Base-by-base conservation (phyloP, 2,329 filamentous ascomycete species). In the Fusarium musae region DNA sequence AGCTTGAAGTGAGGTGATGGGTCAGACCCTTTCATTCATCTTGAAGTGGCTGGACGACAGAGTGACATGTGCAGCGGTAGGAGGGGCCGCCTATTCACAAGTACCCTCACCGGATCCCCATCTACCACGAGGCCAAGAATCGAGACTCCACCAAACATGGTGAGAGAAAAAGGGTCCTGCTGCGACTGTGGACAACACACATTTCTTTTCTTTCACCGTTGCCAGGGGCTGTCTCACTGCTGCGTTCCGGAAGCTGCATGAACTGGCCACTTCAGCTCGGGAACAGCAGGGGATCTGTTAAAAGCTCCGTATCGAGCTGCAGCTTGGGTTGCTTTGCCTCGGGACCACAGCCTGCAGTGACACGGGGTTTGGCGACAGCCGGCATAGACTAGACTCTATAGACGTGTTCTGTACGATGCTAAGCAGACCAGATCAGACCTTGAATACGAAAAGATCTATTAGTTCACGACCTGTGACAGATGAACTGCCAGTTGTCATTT, bases 181-280 rank as follows among this genome's bases (percentile, higher is more conserved):
- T 39, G 57, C 26, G 64, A 57, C 53, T 61, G 56, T 57, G 53
- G 46, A 30, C 54, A 72, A 64, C 54, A 60, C 49, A 42, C 67
- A 46, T 73, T 57, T 52, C 50, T 59, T 59, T 43, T 43, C 34
- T 10, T 56, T 47, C 19, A 34, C 39, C 46, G 39, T 58, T 58
- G 53, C 54, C 49, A 57, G 67, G 67, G 62, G 36, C 42, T 39
- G n/a, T 58, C 37, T 49, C 32, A 49, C 64, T 60, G 59, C 58
- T 70, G 59, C 56, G 49, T 65, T 65, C 59, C 59, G 26, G 63
- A 54, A 54, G 71, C 63, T 74, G 72, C 72, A 74, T 74, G 72
- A 75, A 74, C 72, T 72, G 68, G 64, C 68, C 72, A 74, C 68
- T 69, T 63, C 69, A 66, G 59, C 69, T 57, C 39, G 59, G 47